Evolutionary conservation across 108 stramenopile genomes (phyloP).

Genomic region (Chaetoceros muelleri): DNA sequence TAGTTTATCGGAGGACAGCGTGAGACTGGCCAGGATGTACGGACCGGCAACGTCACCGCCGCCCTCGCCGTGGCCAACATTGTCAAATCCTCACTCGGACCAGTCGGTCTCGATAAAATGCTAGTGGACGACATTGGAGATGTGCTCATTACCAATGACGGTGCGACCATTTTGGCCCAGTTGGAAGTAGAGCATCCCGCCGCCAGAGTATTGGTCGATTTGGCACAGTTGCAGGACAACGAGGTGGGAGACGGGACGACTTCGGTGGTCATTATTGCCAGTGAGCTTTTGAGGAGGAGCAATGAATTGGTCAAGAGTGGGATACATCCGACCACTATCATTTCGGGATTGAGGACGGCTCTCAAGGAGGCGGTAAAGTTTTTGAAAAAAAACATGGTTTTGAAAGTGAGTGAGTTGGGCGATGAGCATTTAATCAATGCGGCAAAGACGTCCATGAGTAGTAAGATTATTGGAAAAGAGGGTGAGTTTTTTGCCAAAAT

Average conservation of each 20-base stretch:
- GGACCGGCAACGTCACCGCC: constrained; percentile 92
- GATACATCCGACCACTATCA: constrained; percentile 97
- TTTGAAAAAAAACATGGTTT: constrained; percentile 87
- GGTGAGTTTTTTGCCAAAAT: constrained; percentile 88
- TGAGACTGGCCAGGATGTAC: constrained; percentile 89
- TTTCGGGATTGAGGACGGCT: constrained; percentile 93
- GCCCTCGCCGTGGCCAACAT: constrained; percentile 99
- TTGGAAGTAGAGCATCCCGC: constrained; percentile 99
- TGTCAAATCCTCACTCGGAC: constrained; percentile 96
- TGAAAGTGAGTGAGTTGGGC: constrained; percentile 68
- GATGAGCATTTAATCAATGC: constrained; percentile 91
- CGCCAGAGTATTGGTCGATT: constrained; percentile 96
- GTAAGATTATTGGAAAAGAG: constrained; percentile 96
- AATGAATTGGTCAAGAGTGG: constrained; percentile 92
- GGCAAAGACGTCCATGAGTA: constrained; percentile 92
- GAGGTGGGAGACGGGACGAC: constrained; percentile 99
- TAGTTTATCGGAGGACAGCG: constrained; percentile 79
- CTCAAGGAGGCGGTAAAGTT: constrained; percentile 94
- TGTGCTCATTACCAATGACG: constrained; percentile 99
- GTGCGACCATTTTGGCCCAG: constrained; percentile 96
- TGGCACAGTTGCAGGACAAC: constrained; percentile 96
- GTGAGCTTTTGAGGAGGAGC: constrained; percentile 91
- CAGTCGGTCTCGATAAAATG: constrained; percentile 99
- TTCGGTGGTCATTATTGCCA: constrained; percentile 93
- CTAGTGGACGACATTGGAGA: constrained; percentile 98